Evolutionary conservation across 2,329 filamentous ascomycete genomes (phyloP), one percentile per base, ranked within the genome.

Genomic region (Aspergillus novoparasiticus): DNA sequence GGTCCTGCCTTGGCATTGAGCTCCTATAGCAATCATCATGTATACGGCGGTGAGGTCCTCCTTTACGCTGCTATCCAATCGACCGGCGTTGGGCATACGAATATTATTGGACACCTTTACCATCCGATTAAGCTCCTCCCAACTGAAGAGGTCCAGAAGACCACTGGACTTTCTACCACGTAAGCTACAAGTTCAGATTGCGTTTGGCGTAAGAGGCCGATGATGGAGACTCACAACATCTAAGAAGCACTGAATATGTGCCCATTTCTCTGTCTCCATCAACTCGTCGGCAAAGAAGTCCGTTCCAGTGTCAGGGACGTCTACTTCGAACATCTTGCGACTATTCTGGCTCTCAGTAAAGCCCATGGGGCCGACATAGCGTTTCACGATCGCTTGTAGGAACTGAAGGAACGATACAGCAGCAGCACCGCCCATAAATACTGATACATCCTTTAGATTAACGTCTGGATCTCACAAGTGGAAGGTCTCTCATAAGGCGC

Each of bases 1-100:
- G 57, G 76, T 67, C 66, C 78, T 68, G 21, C 72, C 63, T 45
- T 72, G 62, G 58, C 71, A 83, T 67, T 86, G 85, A 0, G 82
- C 83, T 2, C 85, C 85, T 26, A 86, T 85, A 1, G 85, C 84
- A 50, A 85, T 73, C 53, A 84, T 80, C 30, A 85, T 78, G 60
- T 84, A 55, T 26, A 55, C 5, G 6, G 51, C 51, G 6, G 51
- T 55, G 11, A 55, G 32, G 14, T 55, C 51, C 11, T 55, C 51
- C 32, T 55, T 55, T 55, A 26, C 51, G 16, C 26, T 16, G 51
- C 14, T 26, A n/a, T 55, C 30, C 51, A 55, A 23, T 9, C n/a
- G 30, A 39, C 51, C 30, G 11, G 51, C 14, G 8, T 55, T 39
- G 21, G 51, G 51, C 23, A 26, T 36, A 21, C 34, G 51, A 26